Evolutionary conservation across 2,329 filamentous ascomycete species (phyloP), one percentile per base, ranked within the genome.

Genomic region (Claviceps fusiformis): DNA sequence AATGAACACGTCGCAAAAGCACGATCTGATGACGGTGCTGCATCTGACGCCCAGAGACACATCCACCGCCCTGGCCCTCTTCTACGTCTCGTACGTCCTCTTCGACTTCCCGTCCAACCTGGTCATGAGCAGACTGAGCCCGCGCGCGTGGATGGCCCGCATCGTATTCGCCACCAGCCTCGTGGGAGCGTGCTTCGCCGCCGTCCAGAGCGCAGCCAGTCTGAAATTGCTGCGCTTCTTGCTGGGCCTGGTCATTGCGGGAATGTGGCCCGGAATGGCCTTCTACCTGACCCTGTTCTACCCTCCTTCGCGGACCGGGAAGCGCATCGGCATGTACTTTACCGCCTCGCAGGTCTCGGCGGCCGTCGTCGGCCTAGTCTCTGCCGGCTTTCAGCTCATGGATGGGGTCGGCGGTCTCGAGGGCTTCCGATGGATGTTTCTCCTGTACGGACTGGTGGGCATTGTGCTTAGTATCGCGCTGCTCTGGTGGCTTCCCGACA

Each of bases 191-290:
- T 93, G 89, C 65, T 89, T 95, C 71, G 82, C 89, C 6, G 89
- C 87, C 13, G 89, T 93, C 65, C 80, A 83, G 60, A 82, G 83
- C 45, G 86, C 87, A 8, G 95, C 89, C 86, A 93, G 88, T 64
- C 76, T 95, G 62, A 91, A 92, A 79, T 75, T 95, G n/a, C 77
- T 95, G 33, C 84, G 90, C 8, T 85, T 95, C 55, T 76, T 95
- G 11, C 80, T 95, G 7, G 90, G 90, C 50, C 79, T 93, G 15
- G 89, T 95, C 29, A 91, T 91, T 66, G 90, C 90, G 1, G 90
- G 90, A 50, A 90, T 95, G 85, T 95, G 90, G 90, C 90, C 90
- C 0, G 90, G 90, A 52, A 95, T 95, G 90, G 82, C 89, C 10
- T 93, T 93, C 68, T 95, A 95, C 65, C 76, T 95, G 50, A 95